Base-by-base conservation (phyloP, 805 yeast species). In the Ogataea ramenticola region DNA sequence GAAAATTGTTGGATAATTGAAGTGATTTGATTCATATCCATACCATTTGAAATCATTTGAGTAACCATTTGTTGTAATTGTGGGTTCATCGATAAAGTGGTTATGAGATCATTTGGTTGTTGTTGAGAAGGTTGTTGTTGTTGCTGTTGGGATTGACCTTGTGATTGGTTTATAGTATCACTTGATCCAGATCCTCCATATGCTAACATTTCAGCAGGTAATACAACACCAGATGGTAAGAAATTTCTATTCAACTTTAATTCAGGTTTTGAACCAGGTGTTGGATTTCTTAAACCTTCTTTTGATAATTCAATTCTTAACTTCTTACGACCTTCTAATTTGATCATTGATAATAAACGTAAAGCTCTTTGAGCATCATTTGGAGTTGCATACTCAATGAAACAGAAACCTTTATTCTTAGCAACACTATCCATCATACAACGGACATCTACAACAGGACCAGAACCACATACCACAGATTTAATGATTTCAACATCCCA, bases 401-500 rank as follows among this genome's bases (percentile, higher is more conserved):
- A 81, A 46, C 83, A 76, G 52, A 73, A 81, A n/a, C 85, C 85
- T 55, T 80, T 80, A 53, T 78, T 76, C 48, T 75, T 74, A 11
- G 80, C 78, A 11, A 73, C 74, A 55, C 70, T 68, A 56, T 78
- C 78, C 70, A 68, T 71, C 64, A 82, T 71, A 61, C 82, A 60
- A 51, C 86, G 71, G 9, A 83, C 82, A 49, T 80, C 86, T 15
- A 80, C 79, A 22, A 85, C 76, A 3, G 76, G 74, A 1, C 93
- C 93, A 10, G 85, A 71, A 1, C 90, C 90, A 43, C 85, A 80
- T 21, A 83, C 80, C 11, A 84, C 75, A 26, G 80, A 75, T 43
- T 79, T 75, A 31, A 84, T 67, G 15, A 72, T 75, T 41, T 75
- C 76, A 44, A 75, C 80, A 48, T 72, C 79, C 93, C 93, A 85